A percentile compares a stretch with the other conserved stretches of the same genome.
Conservation (phyloP, 148 eudicot species). For the Dianthus caryophyllus region DNA sequence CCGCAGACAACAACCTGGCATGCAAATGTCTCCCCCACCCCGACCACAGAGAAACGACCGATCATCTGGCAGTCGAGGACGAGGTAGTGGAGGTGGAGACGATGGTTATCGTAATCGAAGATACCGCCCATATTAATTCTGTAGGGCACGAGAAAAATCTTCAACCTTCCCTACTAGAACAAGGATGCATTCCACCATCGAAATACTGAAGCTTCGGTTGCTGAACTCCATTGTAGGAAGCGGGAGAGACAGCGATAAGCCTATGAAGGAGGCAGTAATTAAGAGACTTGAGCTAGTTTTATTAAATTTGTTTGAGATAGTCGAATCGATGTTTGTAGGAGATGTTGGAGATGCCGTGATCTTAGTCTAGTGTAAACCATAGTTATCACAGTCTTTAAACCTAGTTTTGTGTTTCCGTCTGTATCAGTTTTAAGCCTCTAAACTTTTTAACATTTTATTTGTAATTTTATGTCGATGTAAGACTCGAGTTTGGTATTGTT, state of each 20-base stretch:
- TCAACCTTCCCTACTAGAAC: neutral
- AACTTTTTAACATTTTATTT: neutral
- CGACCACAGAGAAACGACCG: slow-evolving; percentile 76
- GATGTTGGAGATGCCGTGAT: slow-evolving; percentile 19
- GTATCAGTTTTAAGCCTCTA: neutral
- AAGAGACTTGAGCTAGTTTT: neutral
- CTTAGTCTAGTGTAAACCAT: slow-evolving; percentile 15
- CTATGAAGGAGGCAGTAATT: neutral
- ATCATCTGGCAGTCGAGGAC: slow-evolving; percentile 54
- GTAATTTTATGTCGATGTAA: neutral
- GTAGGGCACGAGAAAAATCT: neutral
- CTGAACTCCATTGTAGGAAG: slow-evolving; percentile 14
- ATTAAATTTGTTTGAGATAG: slow-evolving; percentile 1
- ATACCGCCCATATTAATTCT: slow-evolving; percentile 64
- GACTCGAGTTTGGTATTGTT: no score
- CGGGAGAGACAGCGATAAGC: neutral
- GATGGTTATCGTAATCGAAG: slow-evolving; percentile 56
- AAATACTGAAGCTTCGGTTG: neutral
- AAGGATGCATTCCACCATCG: neutral
- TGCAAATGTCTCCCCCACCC: slow-evolving; percentile 50
- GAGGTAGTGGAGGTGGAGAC: slow-evolving; percentile 59
- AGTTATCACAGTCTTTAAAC: neutral
- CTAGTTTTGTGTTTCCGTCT: neutral
- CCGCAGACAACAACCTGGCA: slow-evolving; percentile 92
- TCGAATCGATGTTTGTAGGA: slow-evolving; percentile 16